These are phyloP conservation scores for Tolypocladium paradoxum DNA, from an alignment of 2,329 filamentous ascomycete genomes.

Conservation along the genomic window DNA sequence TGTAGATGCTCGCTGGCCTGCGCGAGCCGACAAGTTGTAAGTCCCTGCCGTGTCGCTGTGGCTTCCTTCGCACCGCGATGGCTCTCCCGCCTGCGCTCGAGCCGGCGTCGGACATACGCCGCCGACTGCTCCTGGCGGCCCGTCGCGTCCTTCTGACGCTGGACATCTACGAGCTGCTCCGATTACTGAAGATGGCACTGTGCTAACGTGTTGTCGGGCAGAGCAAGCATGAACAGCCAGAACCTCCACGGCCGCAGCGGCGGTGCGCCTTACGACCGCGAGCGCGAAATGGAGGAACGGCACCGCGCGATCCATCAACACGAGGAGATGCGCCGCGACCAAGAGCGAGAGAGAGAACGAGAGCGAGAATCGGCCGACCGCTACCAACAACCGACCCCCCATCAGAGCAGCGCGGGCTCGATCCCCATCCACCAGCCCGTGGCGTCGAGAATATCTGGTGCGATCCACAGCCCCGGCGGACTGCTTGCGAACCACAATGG, in stretches of 20 bases:
- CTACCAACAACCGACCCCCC: conserved; percentile 57
- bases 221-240: conserved; percentile 34
- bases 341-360: conserved; percentile 45
- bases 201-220: conserved; percentile 1
- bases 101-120: neutral
- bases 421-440: conserved; percentile 93
- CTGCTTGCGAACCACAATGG: conserved; percentile 66
- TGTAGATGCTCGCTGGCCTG: conserved; percentile 22
- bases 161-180: neutral
- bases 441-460: conserved; percentile 65
- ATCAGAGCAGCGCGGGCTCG: conserved; percentile 79
- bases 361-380: conserved; percentile 58
- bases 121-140: neutral
- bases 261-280: conserved; percentile 34
- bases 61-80: conserved; percentile 10
- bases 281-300: conserved; percentile 37
- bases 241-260: conserved; percentile 29
- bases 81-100: neutral
- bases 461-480: conserved; percentile 87
- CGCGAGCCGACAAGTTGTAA: conserved; percentile 24
- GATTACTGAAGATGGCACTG: neutral
- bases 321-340: conserved; percentile 37
- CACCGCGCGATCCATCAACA: conserved; percentile 35
- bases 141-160: neutral
- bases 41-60: conserved; percentile 10